Evolutionary conservation across 306 rosid genomes (phyloP).

Genomic region (Quercus glauca): DNA sequence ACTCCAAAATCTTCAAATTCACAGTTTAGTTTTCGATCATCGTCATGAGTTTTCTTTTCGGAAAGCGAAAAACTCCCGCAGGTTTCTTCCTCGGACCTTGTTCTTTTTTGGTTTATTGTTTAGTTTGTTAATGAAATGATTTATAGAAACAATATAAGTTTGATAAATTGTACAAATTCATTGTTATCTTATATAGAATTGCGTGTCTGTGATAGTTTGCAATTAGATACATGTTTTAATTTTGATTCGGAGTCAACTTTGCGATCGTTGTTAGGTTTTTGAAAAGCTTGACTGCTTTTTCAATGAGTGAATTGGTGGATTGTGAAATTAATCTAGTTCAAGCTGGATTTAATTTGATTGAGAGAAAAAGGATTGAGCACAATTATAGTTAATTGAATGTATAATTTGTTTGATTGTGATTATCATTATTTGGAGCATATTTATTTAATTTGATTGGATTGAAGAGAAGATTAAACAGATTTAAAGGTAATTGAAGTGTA

Average conservation of each 20-base stretch:
- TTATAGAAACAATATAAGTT: not conserved
- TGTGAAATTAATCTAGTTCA: too few relatives aligned
- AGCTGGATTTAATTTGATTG: too few relatives aligned
- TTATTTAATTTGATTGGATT: too few relatives aligned
- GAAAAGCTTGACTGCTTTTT: not conserved
- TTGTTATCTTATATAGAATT: not conserved
- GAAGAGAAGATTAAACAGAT: too few relatives aligned
- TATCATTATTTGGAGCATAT: not conserved
- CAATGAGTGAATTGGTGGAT: not conserved
- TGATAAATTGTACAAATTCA: not conserved
- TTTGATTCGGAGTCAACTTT: not conserved
- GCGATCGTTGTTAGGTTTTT: not conserved
- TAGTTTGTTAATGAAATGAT: not conserved
- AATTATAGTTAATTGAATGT: too few relatives aligned
- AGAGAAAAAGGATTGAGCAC: too few relatives aligned
- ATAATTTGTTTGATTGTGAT: not conserved
- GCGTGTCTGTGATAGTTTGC: not conserved
- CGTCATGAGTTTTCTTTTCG: conserved; percentile 89
- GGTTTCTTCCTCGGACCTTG: conserved; percentile 36
- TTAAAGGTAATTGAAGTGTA: too few relatives aligned
- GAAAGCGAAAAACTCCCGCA: conserved; percentile 93
- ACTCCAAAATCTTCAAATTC: not conserved
- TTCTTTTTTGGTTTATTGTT: not conserved
- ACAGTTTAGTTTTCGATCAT: conserved; percentile 16
- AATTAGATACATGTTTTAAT: not conserved